Evolutionary conservation across 371 early-diverging fungal species (phyloP).

Genomic region (Mortierella sp.): DNA sequence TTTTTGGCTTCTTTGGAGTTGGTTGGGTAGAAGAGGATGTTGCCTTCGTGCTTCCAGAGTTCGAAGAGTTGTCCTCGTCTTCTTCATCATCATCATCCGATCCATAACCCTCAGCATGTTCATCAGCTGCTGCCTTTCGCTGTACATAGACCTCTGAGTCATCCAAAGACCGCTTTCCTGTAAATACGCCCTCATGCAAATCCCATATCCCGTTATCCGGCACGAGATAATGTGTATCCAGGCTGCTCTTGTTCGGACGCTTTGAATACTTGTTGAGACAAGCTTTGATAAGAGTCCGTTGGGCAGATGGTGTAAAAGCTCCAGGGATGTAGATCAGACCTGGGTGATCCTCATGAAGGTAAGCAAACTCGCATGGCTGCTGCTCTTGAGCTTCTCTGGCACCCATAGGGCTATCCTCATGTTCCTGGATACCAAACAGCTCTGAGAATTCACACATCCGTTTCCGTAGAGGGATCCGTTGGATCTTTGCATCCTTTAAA

Average conservation of each 20-base stretch:
- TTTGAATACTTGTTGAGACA: constrained; percentile 74
- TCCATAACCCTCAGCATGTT: constrained; percentile 37
- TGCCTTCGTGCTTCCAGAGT: neutral
- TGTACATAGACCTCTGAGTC: constrained; percentile 45
- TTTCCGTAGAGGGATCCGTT: constrained; percentile 40
- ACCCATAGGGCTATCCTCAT: constrained; percentile 1
- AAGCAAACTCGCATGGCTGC: constrained; percentile 29
- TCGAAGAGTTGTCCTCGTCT: neutral
- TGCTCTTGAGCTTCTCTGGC: constrained; percentile 22
- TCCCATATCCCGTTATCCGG: constrained; percentile 78
- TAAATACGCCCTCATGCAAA: constrained; percentile 57
- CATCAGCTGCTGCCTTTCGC: constrained; percentile 41
- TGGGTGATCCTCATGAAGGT: constrained; percentile 54
- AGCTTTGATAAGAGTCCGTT: constrained; percentile 69
- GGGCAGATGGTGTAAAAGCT: constrained; percentile 74
- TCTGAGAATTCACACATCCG: constrained; percentile 38
- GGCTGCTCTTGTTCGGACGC: constrained; percentile 83
- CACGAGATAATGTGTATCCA: constrained; percentile 82
- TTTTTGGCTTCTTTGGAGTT: constrained; percentile 16
- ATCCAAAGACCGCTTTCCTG: constrained; percentile 37
- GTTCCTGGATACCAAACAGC: constrained; percentile 36
- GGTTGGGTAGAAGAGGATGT: no score
- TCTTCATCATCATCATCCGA: constrained; percentile 29
- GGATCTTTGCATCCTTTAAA: constrained; percentile 40
- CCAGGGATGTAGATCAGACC: constrained; percentile 81